Percentiles rank a stretch among this genome's conserved stretches.
Conservation (phyloP, 2,329 filamentous ascomycete genomes). For the Trichophyton verrucosum region DNA sequence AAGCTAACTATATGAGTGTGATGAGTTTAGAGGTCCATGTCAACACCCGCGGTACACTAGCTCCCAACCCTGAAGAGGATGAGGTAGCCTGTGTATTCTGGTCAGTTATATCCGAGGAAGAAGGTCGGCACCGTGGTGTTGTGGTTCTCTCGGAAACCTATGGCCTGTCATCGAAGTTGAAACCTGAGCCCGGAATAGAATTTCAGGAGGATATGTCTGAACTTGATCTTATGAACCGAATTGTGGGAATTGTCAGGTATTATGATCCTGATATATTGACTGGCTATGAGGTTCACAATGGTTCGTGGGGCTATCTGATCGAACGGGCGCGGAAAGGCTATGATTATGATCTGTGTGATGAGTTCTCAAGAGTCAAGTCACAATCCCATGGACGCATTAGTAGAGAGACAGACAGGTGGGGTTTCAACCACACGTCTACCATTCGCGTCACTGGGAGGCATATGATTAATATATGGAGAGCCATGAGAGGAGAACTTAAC, state of each 20-base stretch:
- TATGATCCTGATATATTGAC: constrained; percentile 87
- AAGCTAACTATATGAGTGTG: constrained; percentile 87
- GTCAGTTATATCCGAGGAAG: constrained; percentile 68
- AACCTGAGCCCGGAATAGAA: constrained; percentile 47
- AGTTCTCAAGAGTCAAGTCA: constrained; percentile 77
- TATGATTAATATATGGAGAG: constrained; percentile 94
- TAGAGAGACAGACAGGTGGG: constrained; percentile 81
- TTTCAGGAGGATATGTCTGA: constrained; percentile 60
- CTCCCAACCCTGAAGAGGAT: constrained; percentile 83
- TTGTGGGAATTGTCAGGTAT: constrained; percentile 72
- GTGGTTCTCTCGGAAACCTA: constrained; percentile 56
- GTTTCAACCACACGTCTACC: constrained; percentile 84
- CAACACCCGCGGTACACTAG: constrained; percentile 66
- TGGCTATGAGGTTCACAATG: constrained; percentile 86
- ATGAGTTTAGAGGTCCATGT: constrained; percentile 92
- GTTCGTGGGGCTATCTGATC: constrained; percentile 91
- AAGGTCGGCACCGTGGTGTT: constrained; percentile 54
- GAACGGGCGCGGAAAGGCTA: constrained; percentile 78
- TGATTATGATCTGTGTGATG: constrained; percentile 80
- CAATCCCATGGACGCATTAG: constrained; percentile 73
- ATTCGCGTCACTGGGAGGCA: constrained; percentile 88
- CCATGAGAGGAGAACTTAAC: constrained; percentile 86
- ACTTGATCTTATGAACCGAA: constrained; percentile 68
- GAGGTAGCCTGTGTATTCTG: constrained; percentile 83
- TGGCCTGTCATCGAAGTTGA: constrained; percentile 47